Evolutionary conservation across 257 asterid species (phyloP), one percentile per base, ranked within the genome.

Genomic region (Solanum tarapatanum): DNA sequence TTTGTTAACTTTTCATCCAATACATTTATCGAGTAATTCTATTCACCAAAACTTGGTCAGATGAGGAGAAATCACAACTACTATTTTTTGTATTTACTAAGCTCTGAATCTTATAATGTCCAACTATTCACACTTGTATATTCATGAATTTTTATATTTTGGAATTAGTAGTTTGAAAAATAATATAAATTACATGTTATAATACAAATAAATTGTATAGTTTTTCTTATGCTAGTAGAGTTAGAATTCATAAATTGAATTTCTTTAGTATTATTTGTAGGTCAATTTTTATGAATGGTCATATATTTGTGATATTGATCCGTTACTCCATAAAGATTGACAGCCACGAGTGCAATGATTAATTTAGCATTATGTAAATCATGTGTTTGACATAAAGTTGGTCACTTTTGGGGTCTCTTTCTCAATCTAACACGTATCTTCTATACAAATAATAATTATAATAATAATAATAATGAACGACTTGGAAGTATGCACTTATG

Each of bases 341-440:
- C 11, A 48, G 69, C 68, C 85, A 80, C 85, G 85, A 80, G 85
- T 28, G 85, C 85, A 80, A 80, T 80, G 39, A 80, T 80, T 80
- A 80, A 28, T 45, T 80, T 80, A 28, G 69, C 85, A 80, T 45
- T 45, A 48, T 80, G 85, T 45, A 80, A 80, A 45, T 80, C 85
- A 45, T 80, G 19, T 48, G 19, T 48, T 80, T 2, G 41, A 28
- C 85, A 62, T 62, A 28, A 80, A 45, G 85, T 28, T 16, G 68
- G 26, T 28, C 69, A 45, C 85, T 80, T 80, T 80, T 48, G 19
- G 28, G 68, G 85, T 48, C 85, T 80, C 85, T 80, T 48, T 80
- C 85, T 45, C 41, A 45, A 45, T 80, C 68, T 43, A 26, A 80
- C 69, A 80, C 68, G 4, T 80, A 45, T 41, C 66, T 8, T 37